Conservation (phyloP, 108 stramenopile genomes). For the Nitzschia sp. region DNA sequence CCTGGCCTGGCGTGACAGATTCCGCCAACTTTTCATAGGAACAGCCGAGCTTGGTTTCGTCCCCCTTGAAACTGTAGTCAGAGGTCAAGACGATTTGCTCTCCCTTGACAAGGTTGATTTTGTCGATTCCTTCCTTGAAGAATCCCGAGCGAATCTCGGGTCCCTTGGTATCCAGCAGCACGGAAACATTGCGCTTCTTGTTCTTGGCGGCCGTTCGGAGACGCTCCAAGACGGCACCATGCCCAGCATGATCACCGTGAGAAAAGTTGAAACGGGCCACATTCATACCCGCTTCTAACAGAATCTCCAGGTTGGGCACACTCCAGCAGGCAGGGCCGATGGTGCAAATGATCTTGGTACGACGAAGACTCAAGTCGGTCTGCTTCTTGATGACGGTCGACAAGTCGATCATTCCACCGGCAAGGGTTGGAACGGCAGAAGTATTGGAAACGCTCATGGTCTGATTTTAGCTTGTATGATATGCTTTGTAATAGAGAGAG, state of each 20-base stretch:
- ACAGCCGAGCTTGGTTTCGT: constrained; percentile 82
- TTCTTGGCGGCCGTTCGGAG: constrained; percentile 68
- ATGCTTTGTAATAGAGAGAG: too few species aligned
- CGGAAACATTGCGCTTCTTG: constrained; percentile 62
- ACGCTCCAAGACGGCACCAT: constrained; percentile 59
- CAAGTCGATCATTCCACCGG: constrained; percentile 53
- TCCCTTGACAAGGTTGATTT: constrained; percentile 71
- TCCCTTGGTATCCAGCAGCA: constrained; percentile 90
- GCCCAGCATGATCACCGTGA: constrained; percentile 79
- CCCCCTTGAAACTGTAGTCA: constrained; percentile 80
- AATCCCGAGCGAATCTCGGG: constrained; percentile 93
- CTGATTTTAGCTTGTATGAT: too few species aligned
- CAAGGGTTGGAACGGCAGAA: constrained; percentile 53
- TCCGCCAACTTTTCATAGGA: constrained; percentile 83
- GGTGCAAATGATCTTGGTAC: constrained; percentile 83
- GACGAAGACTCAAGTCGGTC: constrained; percentile 36
- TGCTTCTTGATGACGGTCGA: constrained; percentile 40
- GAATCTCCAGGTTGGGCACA: constrained; percentile 53
- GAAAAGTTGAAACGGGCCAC: constrained; percentile 91
- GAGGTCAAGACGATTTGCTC: constrained; percentile 67
- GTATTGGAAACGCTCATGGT: constrained; percentile 57
- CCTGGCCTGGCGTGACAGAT: constrained; percentile 76
- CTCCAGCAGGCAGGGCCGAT: constrained; percentile 84
- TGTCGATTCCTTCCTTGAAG: constrained; percentile 75
- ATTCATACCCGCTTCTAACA: constrained; percentile 91